Evolutionary conservation across 345 rosid species (phyloP).

Genomic region (Trapa bicornis): DNA sequence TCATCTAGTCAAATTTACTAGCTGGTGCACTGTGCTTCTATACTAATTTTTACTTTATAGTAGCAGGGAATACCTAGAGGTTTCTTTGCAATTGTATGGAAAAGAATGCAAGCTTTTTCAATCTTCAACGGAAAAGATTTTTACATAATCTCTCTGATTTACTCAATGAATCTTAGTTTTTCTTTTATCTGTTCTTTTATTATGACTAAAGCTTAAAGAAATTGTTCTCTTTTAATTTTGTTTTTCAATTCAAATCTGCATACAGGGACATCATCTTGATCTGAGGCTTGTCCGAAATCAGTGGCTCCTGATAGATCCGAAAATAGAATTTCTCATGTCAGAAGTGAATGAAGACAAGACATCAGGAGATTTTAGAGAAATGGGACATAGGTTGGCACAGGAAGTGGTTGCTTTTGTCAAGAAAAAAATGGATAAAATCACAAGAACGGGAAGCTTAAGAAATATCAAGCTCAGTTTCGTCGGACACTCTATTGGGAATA

Average conservation of each 20-base stretch:
- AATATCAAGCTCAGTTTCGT: constrained; percentile 80
- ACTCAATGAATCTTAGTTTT: background rate
- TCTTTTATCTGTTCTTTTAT: background rate
- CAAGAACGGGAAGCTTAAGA: constrained; percentile 51
- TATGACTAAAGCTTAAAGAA: background rate
- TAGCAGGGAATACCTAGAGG: background rate
- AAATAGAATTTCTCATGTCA: constrained; percentile 86
- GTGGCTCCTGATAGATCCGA: constrained; percentile 91
- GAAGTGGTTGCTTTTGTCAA: constrained; percentile 74
- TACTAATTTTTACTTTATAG: background rate
- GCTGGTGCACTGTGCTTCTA: background rate
- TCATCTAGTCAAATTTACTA: background rate
- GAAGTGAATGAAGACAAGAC: constrained; percentile 85
- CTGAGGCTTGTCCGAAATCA: constrained; percentile 83
- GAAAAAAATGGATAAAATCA: constrained; percentile 56
- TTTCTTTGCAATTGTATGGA: background rate
- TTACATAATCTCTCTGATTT: background rate
- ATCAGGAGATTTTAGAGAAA: constrained; percentile 85
- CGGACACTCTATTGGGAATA: constrained; percentile 92
- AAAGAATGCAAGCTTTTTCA: background rate
- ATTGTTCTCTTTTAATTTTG: background rate
- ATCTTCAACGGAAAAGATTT: background rate
- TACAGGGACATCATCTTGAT: constrained; percentile 92
- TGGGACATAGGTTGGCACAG: constrained; percentile 81
- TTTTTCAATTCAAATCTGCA: background rate